These are phyloP conservation scores for Thymus mandschuricus DNA, from an alignment of 257 asterid species.

Conservation along the genomic window DNA sequence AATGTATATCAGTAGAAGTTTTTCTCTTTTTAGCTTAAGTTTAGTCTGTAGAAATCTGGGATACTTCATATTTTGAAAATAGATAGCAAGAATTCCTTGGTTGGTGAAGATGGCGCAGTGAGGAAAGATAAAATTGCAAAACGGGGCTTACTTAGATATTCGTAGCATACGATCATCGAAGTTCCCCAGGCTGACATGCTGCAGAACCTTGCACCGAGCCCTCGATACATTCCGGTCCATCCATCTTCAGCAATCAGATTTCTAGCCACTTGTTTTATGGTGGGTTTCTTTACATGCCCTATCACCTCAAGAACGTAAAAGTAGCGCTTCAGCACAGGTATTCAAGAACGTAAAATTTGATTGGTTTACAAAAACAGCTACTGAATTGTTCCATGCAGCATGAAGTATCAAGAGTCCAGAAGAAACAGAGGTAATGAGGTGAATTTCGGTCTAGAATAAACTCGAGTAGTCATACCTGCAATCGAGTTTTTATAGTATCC, in stretches of 20 bases:
- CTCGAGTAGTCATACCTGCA: slow-evolving; percentile 54
- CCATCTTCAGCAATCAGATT: slow-evolving; percentile 85
- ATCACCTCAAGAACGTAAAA: slow-evolving; percentile 61
- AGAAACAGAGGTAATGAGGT: slow-evolving; percentile 1
- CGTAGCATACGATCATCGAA: slow-evolving; percentile 92
- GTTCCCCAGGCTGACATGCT: slow-evolving; percentile 99
- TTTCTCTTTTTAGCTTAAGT: no score
- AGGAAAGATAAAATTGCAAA: not conserved
- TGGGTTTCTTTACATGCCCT: slow-evolving; percentile 70
- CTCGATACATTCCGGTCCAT: slow-evolving; percentile 92
- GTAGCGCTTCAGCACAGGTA: not conserved
- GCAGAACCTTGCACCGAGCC: slow-evolving; percentile 91
- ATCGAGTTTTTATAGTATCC: slow-evolving; percentile 91
- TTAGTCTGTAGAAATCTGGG: not conserved
- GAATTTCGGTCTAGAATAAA: not conserved
- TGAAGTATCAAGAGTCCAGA: not conserved
- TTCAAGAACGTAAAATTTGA: slow-evolving; percentile 12
- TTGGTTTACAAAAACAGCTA: not conserved
- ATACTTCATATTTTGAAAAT: not conserved
- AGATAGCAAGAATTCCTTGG: not conserved
- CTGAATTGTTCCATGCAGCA: not conserved
- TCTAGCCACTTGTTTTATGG: slow-evolving; percentile 66
- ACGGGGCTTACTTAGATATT: slow-evolving; percentile 69
- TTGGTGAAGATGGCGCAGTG: slow-evolving; percentile 6
- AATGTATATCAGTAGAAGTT: no score